Evolutionary conservation across 331 rosid species (phyloP).

Genomic region (Dryas integrifolia): DNA sequence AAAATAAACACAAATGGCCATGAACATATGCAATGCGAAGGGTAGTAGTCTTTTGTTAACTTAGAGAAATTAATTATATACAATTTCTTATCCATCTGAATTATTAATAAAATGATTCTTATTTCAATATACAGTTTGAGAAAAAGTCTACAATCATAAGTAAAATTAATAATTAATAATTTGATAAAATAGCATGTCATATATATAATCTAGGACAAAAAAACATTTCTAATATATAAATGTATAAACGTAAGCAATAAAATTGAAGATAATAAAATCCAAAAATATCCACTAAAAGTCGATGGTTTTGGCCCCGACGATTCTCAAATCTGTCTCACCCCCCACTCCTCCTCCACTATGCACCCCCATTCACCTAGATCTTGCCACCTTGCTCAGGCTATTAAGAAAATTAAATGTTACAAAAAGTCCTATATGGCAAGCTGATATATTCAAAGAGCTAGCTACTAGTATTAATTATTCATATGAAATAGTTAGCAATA

Average conservation of each 20-base stretch:
- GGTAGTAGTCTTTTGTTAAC: too few relatives aligned
- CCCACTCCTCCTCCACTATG: neutral
- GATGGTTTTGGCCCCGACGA: neutral
- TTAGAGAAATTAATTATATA: too few relatives aligned
- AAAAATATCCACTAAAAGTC: neutral
- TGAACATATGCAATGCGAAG: too few relatives aligned
- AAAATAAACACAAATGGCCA: neutral
- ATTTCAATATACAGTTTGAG: too few relatives aligned
- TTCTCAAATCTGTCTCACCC: constrained; percentile 3
- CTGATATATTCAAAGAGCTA: neutral
- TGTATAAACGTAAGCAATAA: too few relatives aligned
- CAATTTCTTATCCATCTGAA: too few relatives aligned
- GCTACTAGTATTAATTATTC: neutral
- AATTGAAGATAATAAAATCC: neutral
- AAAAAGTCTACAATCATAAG: too few relatives aligned
- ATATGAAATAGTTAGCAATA: neutral
- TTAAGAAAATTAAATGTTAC: neutral
- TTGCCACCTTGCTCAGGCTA: constrained; percentile 16
- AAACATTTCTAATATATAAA: too few relatives aligned
- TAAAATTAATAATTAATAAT: too few relatives aligned
- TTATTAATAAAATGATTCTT: too few relatives aligned
- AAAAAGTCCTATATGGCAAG: neutral
- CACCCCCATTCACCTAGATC: constrained; percentile 11
- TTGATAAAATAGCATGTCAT: too few relatives aligned
- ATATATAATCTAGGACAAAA: too few relatives aligned